Percentiles rank a stretch among this genome's conserved stretches.
phyloP scores from a whole-genome alignment of 2,329 filamentous ascomycete genomes.

The Huntiella savannae region DNA sequence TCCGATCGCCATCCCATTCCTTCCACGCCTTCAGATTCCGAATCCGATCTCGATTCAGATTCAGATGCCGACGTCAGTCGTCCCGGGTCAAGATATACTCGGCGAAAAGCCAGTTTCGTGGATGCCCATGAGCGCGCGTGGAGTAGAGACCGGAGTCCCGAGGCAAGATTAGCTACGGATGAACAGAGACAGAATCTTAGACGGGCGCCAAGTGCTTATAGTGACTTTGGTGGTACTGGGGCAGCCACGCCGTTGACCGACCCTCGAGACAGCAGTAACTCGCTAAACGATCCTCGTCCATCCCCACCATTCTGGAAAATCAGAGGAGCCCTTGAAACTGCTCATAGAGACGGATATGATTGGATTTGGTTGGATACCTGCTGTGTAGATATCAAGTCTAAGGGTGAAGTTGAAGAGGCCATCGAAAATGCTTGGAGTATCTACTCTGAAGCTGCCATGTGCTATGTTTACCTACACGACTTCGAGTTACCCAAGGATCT shows the following conservation, averaged over 20 bases:
- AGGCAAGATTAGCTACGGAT: not conserved
- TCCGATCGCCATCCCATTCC: not conserved
- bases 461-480: constrained; percentile 16
- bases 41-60: not conserved
- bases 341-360: constrained; percentile 12
- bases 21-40: no score
- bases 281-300: not conserved
- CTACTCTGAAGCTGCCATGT: constrained; percentile 14
- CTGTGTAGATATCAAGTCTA: constrained; percentile 17
- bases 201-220: constrained; percentile 3
- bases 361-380: constrained; percentile 17
- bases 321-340: constrained; percentile 5
- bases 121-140: not conserved
- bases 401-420: constrained; percentile 16
- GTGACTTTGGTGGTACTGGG: constrained; percentile 5
- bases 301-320: constrained; percentile 9
- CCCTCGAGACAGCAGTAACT: constrained; percentile 5
- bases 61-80: not conserved
- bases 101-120: not conserved
- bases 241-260: constrained; percentile 7
- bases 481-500: constrained; percentile 9
- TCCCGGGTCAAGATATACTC: not conserved
- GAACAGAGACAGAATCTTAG: not conserved
- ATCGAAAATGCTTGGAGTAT: constrained; percentile 16
- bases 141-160: not conserved